These are phyloP conservation scores for Penicillium egyptiacum DNA, from an alignment of 495 filamentous ascomycete genomes.

Conservation along the genomic window DNA sequence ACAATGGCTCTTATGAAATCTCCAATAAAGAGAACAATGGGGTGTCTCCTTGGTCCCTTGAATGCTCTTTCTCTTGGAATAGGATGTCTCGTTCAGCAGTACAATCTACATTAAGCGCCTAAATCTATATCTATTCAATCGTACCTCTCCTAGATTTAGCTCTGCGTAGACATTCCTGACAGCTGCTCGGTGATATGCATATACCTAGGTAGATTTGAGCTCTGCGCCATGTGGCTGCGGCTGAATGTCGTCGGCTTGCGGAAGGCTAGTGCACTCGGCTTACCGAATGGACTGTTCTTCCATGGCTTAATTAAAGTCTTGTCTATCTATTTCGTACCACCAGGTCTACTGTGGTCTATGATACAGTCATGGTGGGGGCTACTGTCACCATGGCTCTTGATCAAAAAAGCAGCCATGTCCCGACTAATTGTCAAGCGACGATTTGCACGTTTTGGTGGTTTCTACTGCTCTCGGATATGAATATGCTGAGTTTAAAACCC, in stretches of 20 bases:
- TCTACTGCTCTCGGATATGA: not conserved
- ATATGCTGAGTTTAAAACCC: not conserved
- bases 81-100: not conserved
- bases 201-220: not conserved
- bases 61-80: not conserved
- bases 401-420: not conserved
- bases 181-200: not conserved
- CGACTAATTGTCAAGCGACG: not conserved
- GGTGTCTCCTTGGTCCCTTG: not conserved
- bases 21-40: conserved; percentile 1
- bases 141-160: not conserved
- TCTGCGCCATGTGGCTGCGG: not conserved
- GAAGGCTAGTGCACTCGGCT: not conserved
- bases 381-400: not conserved
- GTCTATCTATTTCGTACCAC: not conserved
- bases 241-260: conserved; percentile 1
- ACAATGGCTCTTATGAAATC: not conserved
- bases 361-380: not conserved
- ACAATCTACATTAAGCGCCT: not conserved
- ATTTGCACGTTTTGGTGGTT: not conserved
- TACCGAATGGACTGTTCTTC: not conserved
- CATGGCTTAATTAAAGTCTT: not conserved
- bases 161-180: too few species aligned
- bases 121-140: not conserved
- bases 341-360: not conserved